Percentiles rank a stretch among this genome's conserved stretches.
These are phyloP conservation scores for Clitoria ternatea DNA, from an alignment of 306 rosid species.

Conservation along the genomic window DNA sequence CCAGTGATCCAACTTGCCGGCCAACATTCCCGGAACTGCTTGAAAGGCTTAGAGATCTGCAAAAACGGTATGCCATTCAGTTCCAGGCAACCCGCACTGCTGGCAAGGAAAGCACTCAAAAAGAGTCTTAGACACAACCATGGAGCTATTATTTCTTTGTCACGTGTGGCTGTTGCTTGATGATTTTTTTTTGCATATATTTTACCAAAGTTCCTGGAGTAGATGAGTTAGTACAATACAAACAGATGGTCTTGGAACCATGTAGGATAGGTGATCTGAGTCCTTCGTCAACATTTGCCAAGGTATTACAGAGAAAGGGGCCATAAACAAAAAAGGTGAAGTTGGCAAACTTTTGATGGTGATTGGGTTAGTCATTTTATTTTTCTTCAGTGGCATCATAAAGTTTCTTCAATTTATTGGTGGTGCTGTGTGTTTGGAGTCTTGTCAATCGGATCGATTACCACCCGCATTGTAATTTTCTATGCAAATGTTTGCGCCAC, in stretches of 20 bases:
- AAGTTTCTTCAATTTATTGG: slow-evolving; percentile 17
- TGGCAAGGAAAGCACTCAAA: slow-evolving; percentile 49
- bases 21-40: slow-evolving; percentile 85
- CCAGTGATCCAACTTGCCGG: slow-evolving; percentile 76
- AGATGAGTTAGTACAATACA: background rate
- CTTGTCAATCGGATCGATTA: slow-evolving; percentile 11
- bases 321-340: slow-evolving; percentile 11
- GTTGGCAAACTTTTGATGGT: slow-evolving; percentile 34
- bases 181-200: slow-evolving; percentile 15
- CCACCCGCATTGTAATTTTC: slow-evolving; percentile 20
- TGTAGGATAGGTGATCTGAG: slow-evolving; percentile 12
- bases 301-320: slow-evolving; percentile 9
- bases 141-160: slow-evolving; percentile 26
- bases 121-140: slow-evolving; percentile 48
- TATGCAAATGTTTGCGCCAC: slow-evolving; percentile 28
- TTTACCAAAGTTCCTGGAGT: slow-evolving; percentile 17
- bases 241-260: slow-evolving; percentile 31
- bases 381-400: slow-evolving; percentile 34
- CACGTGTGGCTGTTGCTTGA: slow-evolving; percentile 23
- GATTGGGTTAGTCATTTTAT: slow-evolving; percentile 37
- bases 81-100: slow-evolving; percentile 74
- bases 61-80: slow-evolving; percentile 56
- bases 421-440: slow-evolving; percentile 33
- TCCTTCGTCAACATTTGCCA: slow-evolving; percentile 26
- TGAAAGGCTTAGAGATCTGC: slow-evolving; percentile 71